These are phyloP conservation scores for Boletus mariae DNA, from an alignment of 1,284 basidiomycete genomes.

Conservation along the genomic window DNA sequence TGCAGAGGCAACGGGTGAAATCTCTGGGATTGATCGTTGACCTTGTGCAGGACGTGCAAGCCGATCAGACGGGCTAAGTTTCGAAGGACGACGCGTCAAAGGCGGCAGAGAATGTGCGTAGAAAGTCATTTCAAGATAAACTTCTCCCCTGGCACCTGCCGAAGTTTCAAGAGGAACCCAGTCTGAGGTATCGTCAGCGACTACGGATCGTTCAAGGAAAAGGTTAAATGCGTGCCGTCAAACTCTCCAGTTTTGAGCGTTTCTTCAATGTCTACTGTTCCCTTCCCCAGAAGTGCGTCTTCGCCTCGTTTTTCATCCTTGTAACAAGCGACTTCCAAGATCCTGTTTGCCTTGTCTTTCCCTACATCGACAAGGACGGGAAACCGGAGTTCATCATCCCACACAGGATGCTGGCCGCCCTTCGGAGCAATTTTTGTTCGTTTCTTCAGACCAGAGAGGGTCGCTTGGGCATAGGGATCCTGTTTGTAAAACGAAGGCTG, in stretches of 20 bases:
- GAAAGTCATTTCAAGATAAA: conserved; percentile 80
- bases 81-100: conserved; percentile 43
- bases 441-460: conserved; percentile 46
- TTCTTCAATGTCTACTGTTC: conserved; percentile 58
- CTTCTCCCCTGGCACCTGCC: conserved; percentile 56
- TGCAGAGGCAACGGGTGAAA: conserved; percentile 7
- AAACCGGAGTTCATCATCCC: conserved; percentile 72
- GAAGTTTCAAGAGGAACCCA: conserved; percentile 62
- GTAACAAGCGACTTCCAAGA: conserved; percentile 61
- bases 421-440: conserved; percentile 60
- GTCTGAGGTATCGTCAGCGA: conserved; percentile 40
- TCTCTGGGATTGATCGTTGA: conserved; percentile 5
- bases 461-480: conserved; percentile 59
- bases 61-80: conserved; percentile 43
- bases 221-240: conserved; percentile 50
- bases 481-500: conserved; percentile 76
- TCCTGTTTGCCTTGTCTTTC: conserved; percentile 45
- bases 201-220: background rate
- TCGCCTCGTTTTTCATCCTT: conserved; percentile 59
- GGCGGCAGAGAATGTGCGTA: conserved; percentile 59
- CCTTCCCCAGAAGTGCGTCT: conserved; percentile 56
- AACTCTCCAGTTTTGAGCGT: conserved; percentile 72
- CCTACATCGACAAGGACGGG: conserved; percentile 40
- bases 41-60: conserved; percentile 32
- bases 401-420: conserved; percentile 75